Evolutionary conservation across 2,329 filamentous ascomycete species (phyloP), one percentile per base, ranked within the genome.

Genomic region (Cephalotrichum gorgonifer): DNA sequence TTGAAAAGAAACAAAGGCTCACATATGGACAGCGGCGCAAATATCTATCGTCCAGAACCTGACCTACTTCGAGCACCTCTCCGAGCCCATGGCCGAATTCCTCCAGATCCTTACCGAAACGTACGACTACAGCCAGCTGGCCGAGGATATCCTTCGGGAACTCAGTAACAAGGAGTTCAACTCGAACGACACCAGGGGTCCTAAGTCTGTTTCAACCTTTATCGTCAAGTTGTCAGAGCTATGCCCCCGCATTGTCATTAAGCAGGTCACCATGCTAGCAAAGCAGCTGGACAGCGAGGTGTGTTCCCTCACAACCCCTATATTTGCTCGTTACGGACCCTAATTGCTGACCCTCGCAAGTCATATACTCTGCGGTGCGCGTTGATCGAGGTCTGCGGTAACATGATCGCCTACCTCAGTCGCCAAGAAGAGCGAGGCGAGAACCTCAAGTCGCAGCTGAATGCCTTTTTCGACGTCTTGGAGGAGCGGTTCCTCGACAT

Each of bases 111-210:
- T 98, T 25, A 85, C 90, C 1, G 90, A 97, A 63, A 91, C 96
- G 70, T 98, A 97, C 69, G 93, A 98, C 67, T 95, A 97, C 62
- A 87, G 90, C 15, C 93, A 98, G 60, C 75, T 98, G 8, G 85
- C 89, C 4, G 93, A 96, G 62, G 93, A 98, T 62, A 87, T 97
- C 27, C 68, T 98, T 51, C 84, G 88, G 58, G 93, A 98, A 62
- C 78, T 98, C 55, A 95, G 90, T 64, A 95, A 90, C 67, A 98
- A 95, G 64, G 91, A 97, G 62, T 98, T 97, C 71, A 96, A 94
- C 66, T 91, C 86, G 53, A 98, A 94, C 60, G 94, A 98, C 64
- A 89, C 86, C 1, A 88, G 86, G 62, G 93, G 93, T 0, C 93
- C 94, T 12, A 98, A 97, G 65, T 97, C 91, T 1, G 88, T 97